phyloP scores from a whole-genome alignment of 768 basidiomycete genomes.

The Trametes cinnabarina region DNA sequence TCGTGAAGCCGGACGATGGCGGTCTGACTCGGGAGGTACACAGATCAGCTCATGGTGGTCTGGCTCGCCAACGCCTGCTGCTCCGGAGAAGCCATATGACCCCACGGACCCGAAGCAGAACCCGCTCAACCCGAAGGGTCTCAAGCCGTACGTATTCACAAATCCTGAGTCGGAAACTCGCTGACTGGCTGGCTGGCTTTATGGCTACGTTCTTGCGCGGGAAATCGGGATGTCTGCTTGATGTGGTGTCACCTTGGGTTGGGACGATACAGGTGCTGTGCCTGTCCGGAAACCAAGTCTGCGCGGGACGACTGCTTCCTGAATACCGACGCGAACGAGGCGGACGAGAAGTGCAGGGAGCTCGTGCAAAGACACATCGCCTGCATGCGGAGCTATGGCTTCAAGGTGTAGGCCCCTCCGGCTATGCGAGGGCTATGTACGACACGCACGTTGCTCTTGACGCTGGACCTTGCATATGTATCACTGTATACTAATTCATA shows the following conservation, averaged over 20 bases:
- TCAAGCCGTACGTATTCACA: constrained; percentile 84
- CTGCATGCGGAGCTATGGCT: constrained; percentile 91
- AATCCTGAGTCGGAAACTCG: too few relatives aligned
- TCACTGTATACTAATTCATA: constrained; percentile 8
- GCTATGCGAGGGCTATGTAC: too few relatives aligned
- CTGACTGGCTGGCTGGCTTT: too few relatives aligned
- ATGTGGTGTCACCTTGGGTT: not conserved
- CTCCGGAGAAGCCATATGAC: constrained; percentile 43
- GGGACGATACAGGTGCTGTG: constrained; percentile 71
- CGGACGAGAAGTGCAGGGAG: constrained; percentile 77
- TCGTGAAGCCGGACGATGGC: too few relatives aligned
- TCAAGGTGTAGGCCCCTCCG: constrained; percentile 70
- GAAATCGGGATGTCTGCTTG: too few relatives aligned
- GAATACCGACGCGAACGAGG: constrained; percentile 58
- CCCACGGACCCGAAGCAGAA: constrained; percentile 79
- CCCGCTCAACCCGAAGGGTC: constrained; percentile 88
- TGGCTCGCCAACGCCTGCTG: constrained; percentile 17
- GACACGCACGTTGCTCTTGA: not conserved
- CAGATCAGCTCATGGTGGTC: constrained; percentile 30
- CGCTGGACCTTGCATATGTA: not conserved
- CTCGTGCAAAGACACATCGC: constrained; percentile 77
- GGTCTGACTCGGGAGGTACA: not conserved
- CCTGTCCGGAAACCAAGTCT: constrained; percentile 91
- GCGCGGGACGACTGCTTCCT: constrained; percentile 95
- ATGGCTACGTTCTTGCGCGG: too few relatives aligned